These are phyloP conservation scores for Fusarium buxicola DNA, from an alignment of 2,329 filamentous ascomycete genomes.

Conservation along the genomic window DNA sequence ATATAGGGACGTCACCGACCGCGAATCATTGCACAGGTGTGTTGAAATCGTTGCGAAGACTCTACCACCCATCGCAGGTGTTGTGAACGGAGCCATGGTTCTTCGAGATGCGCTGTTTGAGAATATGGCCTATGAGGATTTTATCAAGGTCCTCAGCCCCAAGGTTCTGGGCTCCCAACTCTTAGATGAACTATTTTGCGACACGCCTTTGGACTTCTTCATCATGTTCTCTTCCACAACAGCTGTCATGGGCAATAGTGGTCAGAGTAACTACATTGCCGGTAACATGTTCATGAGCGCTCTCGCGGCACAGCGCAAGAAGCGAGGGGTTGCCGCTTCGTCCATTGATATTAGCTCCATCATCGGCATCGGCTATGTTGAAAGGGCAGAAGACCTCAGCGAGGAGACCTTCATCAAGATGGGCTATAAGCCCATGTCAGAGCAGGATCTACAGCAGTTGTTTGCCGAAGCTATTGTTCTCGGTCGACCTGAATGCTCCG, in stretches of 20 bases:
- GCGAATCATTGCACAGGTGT: not conserved
- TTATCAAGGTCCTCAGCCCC: not conserved
- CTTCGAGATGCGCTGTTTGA: not conserved
- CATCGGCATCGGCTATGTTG: conserved; percentile 5
- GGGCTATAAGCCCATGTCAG: conserved; percentile 34
- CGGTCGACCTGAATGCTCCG: conserved; percentile 24
- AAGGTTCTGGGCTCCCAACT: not conserved
- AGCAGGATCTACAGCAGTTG: conserved; percentile 43
- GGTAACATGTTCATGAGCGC: not conserved
- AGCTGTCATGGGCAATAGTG: not conserved
- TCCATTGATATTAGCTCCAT: conserved; percentile 8
- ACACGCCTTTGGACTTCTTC: not conserved
- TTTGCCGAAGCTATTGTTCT: conserved; percentile 35
- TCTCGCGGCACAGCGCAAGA: not conserved
- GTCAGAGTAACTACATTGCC: not conserved
- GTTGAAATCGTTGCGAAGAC: not conserved
- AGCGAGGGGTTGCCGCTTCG: conserved; percentile 30
- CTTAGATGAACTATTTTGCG: not conserved
- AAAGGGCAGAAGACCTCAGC: not conserved
- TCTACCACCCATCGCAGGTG: not conserved
- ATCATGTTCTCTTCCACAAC: not conserved
- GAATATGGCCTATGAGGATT: not conserved
- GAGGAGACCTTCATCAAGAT: not conserved
- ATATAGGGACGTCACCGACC: not conserved
- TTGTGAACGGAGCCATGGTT: not conserved